Conservation (phyloP, 192 early-diverging fungal species). For the Lunasporangiospora selenospora region DNA sequence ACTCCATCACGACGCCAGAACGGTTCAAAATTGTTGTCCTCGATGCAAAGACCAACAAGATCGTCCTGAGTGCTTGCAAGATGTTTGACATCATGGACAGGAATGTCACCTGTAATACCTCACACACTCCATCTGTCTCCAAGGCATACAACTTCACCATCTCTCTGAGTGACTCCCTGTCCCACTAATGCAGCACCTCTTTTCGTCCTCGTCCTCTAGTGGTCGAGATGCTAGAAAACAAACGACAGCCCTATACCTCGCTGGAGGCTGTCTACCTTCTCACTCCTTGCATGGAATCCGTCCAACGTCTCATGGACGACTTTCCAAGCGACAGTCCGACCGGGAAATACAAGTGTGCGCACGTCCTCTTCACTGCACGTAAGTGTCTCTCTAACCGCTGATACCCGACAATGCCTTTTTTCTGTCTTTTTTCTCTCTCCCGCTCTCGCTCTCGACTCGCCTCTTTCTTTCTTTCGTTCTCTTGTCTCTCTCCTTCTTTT, state of each 20-base stretch:
- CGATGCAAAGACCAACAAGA: slow-evolving; percentile 73
- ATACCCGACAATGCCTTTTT: neutral
- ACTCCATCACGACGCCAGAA: slow-evolving; percentile 72
- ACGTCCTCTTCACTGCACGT: slow-evolving; percentile 67
- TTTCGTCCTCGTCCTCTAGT: slow-evolving; percentile 45
- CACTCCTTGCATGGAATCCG: slow-evolving; percentile 65
- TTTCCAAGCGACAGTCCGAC: slow-evolving; percentile 46
- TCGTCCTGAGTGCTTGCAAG: slow-evolving; percentile 77
- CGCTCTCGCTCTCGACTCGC: neutral
- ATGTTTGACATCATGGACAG: slow-evolving; percentile 73
- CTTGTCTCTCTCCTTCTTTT: neutral
- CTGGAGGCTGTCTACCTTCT: slow-evolving; percentile 69
- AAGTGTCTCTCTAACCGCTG: slow-evolving; percentile 7
- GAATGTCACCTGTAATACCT: slow-evolving; percentile 67
- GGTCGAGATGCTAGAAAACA: slow-evolving; percentile 66
- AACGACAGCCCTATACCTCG: slow-evolving; percentile 62
- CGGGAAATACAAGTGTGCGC: slow-evolving; percentile 67
- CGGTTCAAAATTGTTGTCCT: slow-evolving; percentile 87
- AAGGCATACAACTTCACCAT: too few relatives aligned
- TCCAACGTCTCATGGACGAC: slow-evolving; percentile 67
- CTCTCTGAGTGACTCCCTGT: too few relatives aligned
- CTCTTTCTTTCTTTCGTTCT: neutral
- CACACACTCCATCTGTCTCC: too few relatives aligned
- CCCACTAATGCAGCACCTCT: neutral
- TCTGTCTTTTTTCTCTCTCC: neutral